phyloP scores from a whole-genome alignment of 1,284 basidiomycete species.

The Heliocybe sulcata region DNA sequence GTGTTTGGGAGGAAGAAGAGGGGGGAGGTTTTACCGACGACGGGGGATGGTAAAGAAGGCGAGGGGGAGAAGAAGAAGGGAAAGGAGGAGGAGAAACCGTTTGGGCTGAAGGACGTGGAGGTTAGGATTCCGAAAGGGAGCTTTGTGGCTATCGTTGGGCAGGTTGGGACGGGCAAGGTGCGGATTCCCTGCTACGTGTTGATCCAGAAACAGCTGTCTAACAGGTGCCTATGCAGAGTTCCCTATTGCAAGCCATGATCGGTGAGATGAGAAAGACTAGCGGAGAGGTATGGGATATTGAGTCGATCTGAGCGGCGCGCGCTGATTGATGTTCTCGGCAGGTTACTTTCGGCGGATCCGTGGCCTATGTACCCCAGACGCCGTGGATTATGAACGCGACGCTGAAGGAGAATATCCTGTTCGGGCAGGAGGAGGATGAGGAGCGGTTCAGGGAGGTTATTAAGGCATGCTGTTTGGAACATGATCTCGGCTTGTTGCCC shows the following conservation, averaged over 20 bases:
- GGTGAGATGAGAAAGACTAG: constrained; percentile 70
- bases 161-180: constrained; percentile 69
- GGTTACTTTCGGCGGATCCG: constrained; percentile 57
- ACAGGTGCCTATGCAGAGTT: constrained; percentile 33
- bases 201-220: not conserved
- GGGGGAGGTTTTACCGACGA: constrained; percentile 15
- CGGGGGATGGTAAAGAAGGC: constrained; percentile 13
- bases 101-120: constrained; percentile 50
- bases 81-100: constrained; percentile 44
- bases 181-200: no score
- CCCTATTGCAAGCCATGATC: constrained; percentile 63
- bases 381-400: constrained; percentile 79
- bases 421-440: constrained; percentile 55
- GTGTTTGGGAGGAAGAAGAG: constrained; percentile 14
- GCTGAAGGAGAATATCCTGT: constrained; percentile 59
- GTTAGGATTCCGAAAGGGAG: constrained; percentile 53
- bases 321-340: constrained; percentile 16
- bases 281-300: constrained; percentile 36
- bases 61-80: constrained; percentile 14
- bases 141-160: constrained; percentile 69
- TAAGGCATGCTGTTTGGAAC: constrained; percentile 53
- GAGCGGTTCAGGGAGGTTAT: constrained; percentile 45
- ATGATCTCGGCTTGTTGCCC: constrained; percentile 61
- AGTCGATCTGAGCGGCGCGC: not conserved
- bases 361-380: constrained; percentile 73